A percentile compares a stretch with the other conserved stretches of the same genome.
phyloP scores from a whole-genome alignment of 805 yeast species.

The Komagataella mondaviorum region DNA sequence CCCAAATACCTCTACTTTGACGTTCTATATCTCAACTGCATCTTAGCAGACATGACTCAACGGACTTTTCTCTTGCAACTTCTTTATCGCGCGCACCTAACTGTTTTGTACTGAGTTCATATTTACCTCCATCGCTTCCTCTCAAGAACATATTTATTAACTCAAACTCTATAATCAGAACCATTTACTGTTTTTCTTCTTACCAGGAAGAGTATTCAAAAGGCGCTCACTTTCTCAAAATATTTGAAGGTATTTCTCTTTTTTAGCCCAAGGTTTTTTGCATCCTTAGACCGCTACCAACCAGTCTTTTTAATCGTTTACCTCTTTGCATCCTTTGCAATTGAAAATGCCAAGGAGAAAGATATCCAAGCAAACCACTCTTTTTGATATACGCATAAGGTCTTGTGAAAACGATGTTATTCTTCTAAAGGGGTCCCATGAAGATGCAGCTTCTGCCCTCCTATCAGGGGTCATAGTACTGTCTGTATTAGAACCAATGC shows the following conservation, averaged over 20 bases:
- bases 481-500: constrained; percentile 61
- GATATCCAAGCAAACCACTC: constrained; percentile 11
- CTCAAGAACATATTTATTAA: not conserved
- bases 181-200: not conserved
- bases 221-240: not conserved
- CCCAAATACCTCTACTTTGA: not conserved
- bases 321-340: not conserved
- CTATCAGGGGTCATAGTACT: constrained; percentile 70
- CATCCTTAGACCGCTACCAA: not conserved
- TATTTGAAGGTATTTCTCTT: not conserved
- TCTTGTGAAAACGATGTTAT: constrained; percentile 68
- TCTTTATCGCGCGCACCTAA: not conserved
- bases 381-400: constrained; percentile 39
- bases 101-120: not conserved
- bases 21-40: not conserved
- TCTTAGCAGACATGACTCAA: not conserved
- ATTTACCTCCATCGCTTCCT: not conserved
- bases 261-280: not conserved
- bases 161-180: not conserved
- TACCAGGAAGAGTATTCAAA: not conserved
- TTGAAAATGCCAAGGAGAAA: not conserved
- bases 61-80: not conserved
- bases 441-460: constrained; percentile 65
- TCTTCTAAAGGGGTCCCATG: constrained; percentile 64
- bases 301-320: not conserved